Percentiles rank a stretch among this genome's conserved stretches.
Conservation (phyloP, 495 filamentous ascomycete genomes). For the Sordaria brevicollis region DNA sequence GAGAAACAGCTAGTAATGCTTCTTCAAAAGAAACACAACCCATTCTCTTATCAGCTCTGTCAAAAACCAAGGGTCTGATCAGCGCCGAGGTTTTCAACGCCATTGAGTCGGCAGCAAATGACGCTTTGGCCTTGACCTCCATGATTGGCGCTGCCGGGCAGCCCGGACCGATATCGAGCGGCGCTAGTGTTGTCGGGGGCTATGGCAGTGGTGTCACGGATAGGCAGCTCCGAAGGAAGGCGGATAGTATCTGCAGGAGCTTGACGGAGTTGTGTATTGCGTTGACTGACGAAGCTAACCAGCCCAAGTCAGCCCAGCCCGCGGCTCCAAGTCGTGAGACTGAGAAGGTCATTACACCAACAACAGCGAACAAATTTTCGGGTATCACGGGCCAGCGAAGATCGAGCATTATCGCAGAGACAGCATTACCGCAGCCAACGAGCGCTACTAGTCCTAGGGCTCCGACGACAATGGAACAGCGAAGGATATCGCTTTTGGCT, state of each 20-base stretch:
- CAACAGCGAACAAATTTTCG: constrained; percentile 18
- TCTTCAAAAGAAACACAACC: constrained; percentile 52
- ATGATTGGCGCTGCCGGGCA: constrained; percentile 59
- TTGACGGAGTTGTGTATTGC: constrained; percentile 88
- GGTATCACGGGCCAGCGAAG: constrained; percentile 23
- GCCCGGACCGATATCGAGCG: constrained; percentile 49
- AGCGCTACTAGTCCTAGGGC: constrained; percentile 46
- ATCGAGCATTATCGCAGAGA: constrained; percentile 24
- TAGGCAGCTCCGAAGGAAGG: constrained; percentile 76
- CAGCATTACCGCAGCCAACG: constrained; percentile 19
- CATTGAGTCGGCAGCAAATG: constrained; percentile 72
- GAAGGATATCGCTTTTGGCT: constrained; percentile 52
- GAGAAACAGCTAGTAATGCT: constrained; percentile 16
- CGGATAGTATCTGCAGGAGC: constrained; percentile 84
- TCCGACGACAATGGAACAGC: constrained; percentile 61
- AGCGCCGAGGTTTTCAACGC: constrained; percentile 62
- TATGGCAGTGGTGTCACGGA: constrained; percentile 52
- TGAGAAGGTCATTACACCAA: constrained; percentile 22
- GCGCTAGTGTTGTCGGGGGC: constrained; percentile 46
- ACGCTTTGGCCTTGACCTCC: constrained; percentile 64
- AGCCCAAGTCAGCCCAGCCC: constrained; percentile 23
- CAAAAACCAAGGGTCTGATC: constrained; percentile 59
- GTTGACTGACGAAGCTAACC: constrained; percentile 49
- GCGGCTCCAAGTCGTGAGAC: constrained; percentile 19
- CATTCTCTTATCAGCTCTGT: constrained; percentile 66